phyloP scores from a whole-genome alignment of 2,329 filamentous ascomycete species.

The Sporothrix euskadiensis region DNA sequence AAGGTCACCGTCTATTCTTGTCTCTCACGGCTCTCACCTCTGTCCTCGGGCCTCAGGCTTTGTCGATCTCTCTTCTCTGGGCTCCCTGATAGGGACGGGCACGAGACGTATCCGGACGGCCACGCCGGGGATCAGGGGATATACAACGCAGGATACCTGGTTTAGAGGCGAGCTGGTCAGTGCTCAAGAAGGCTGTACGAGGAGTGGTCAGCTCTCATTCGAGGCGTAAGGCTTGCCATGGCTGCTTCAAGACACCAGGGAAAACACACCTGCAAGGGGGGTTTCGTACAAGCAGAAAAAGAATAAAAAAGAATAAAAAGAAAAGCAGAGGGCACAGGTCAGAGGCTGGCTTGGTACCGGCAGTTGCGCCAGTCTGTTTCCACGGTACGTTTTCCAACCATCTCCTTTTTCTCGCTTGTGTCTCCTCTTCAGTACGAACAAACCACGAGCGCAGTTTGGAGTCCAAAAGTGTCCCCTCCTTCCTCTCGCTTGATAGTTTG shows the following conservation, averaged over 20 bases:
- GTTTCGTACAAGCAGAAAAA: background rate
- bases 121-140: constrained; percentile 6
- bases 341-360: background rate
- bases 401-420: background rate
- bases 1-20: background rate
- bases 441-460: background rate
- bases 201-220: background rate
- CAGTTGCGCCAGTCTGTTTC: background rate
- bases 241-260: constrained; percentile 9
- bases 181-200: background rate
- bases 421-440: background rate
- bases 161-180: background rate
- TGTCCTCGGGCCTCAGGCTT: background rate
- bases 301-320: background rate
- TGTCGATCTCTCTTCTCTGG: background rate
- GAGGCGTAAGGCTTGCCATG: background rate
- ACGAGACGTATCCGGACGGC: constrained; percentile 6
- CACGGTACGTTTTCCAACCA: background rate
- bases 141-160: background rate
- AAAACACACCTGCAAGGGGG: constrained; percentile 10
- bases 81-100: constrained; percentile 4
- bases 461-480: too few relatives aligned
- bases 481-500: background rate
- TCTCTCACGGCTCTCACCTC: background rate
- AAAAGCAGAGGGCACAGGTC: background rate